A percentile compares a stretch with the other conserved stretches of the same genome.
Conservation (phyloP, 2,329 filamentous ascomycete species). For the Fusarium hostae region DNA sequence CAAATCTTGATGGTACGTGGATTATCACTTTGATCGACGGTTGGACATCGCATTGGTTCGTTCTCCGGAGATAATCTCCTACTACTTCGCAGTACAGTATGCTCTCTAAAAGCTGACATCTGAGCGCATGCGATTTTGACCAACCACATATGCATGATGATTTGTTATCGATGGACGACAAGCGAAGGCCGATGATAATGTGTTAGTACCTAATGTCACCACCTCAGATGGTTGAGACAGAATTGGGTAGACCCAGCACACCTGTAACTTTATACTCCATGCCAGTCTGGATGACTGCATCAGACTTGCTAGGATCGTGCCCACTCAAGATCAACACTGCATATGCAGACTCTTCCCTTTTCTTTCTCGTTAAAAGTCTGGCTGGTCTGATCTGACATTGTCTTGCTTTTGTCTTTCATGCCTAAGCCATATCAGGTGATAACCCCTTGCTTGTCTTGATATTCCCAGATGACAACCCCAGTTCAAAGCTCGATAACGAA, state of each 20-base stretch:
- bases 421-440: constrained; percentile 1
- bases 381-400: background rate
- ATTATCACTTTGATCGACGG: constrained; percentile 18
- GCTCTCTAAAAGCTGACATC: background rate
- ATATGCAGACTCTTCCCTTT: constrained; percentile 23
- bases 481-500: constrained; percentile 8
- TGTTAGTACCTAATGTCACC: background rate
- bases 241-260: background rate
- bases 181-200: background rate
- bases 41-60: background rate
- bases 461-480: constrained; percentile 6
- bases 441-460: constrained; percentile 14
- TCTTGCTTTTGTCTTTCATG: constrained; percentile 5
- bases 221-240: background rate
- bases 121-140: background rate
- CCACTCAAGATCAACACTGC: constrained; percentile 29
- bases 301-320: constrained; percentile 19
- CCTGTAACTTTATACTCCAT: background rate
- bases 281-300: constrained; percentile 16
- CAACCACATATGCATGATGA: background rate
- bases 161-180: background rate
- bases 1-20: constrained; percentile 11
- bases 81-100: background rate
- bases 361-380: constrained; percentile 8
- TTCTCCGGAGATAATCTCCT: background rate